These are phyloP conservation scores for Plasmodium ovale DNA, from an alignment of 169 alveolate species.

Conservation along the genomic window DNA sequence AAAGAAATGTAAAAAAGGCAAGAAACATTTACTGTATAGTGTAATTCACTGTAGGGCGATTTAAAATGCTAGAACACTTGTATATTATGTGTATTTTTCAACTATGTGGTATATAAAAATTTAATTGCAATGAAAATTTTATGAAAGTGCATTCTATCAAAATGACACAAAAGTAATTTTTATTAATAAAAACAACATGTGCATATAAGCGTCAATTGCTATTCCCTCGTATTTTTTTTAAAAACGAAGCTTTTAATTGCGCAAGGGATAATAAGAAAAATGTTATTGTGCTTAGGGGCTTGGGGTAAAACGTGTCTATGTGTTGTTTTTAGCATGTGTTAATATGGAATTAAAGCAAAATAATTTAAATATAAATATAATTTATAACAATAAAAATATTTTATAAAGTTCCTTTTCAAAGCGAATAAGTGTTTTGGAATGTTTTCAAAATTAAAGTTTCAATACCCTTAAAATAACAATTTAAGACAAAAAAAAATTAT, in stretches of 20 bases:
- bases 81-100: too few species aligned
- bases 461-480: constrained; percentile 16
- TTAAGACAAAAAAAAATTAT: constrained; percentile 18
- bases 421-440: constrained; percentile 11
- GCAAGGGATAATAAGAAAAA: neutral
- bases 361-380: neutral
- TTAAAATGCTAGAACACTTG: neutral
- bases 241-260: neutral
- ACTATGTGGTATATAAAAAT: neutral
- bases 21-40: neutral
- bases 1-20: neutral
- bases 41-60: constrained; percentile 3
- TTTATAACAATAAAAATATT: constrained; percentile 1
- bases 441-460: neutral
- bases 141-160: neutral
- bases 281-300: neutral
- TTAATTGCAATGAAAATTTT: too few species aligned
- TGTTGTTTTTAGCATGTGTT: neutral
- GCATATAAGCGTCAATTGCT: neutral
- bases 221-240: too few species aligned
- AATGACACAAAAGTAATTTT: too few species aligned
- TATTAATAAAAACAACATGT: too few species aligned
- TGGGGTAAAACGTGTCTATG: neutral
- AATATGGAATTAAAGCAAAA: neutral
- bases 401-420: constrained; percentile 20